Evolutionary conservation across 345 rosid genomes (phyloP).

Genomic region (Rhodomyrtus tomentosa): DNA sequence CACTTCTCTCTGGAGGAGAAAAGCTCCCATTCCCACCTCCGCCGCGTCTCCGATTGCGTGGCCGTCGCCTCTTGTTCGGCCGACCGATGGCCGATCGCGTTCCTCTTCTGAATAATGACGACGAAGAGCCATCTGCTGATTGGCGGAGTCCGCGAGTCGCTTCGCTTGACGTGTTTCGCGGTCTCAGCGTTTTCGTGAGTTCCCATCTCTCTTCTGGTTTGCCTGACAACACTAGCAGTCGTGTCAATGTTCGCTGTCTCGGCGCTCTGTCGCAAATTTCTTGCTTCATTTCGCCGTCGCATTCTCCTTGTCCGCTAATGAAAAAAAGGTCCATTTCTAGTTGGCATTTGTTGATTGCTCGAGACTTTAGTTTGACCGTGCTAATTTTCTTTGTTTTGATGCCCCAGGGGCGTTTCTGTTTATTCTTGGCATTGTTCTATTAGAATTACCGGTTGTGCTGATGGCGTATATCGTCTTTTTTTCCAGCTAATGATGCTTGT

Average conservation of each 20-base stretch:
- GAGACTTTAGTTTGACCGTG: not conserved
- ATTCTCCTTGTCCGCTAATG: not conserved
- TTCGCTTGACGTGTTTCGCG: constrained; percentile 41
- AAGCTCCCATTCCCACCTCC: not conserved
- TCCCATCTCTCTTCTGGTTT: not conserved
- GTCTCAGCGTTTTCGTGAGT: constrained; percentile 36
- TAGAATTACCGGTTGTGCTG: not conserved
- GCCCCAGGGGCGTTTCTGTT: not conserved
- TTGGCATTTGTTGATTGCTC: not conserved
- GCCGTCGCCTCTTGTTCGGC: not conserved
- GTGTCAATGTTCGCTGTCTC: not conserved
- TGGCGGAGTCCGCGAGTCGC: constrained; percentile 12
- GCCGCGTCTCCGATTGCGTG: not conserved
- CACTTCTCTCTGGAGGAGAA: not conserved
- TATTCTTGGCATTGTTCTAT: not conserved
- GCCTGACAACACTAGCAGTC: not conserved
- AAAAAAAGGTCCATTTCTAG: not conserved
- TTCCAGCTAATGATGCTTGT: constrained; percentile 26
- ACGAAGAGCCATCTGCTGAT: not conserved
- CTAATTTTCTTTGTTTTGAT: not conserved
- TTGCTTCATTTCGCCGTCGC: not conserved
- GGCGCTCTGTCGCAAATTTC: not conserved
- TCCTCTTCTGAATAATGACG: constrained; percentile 1
- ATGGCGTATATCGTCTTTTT: not conserved
- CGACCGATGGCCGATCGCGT: constrained; percentile 7